A percentile compares a stretch with the other conserved stretches of the same genome.
Conservation (phyloP, 1,284 basidiomycete species). For the Ceratobasidium theobromae region DNA sequence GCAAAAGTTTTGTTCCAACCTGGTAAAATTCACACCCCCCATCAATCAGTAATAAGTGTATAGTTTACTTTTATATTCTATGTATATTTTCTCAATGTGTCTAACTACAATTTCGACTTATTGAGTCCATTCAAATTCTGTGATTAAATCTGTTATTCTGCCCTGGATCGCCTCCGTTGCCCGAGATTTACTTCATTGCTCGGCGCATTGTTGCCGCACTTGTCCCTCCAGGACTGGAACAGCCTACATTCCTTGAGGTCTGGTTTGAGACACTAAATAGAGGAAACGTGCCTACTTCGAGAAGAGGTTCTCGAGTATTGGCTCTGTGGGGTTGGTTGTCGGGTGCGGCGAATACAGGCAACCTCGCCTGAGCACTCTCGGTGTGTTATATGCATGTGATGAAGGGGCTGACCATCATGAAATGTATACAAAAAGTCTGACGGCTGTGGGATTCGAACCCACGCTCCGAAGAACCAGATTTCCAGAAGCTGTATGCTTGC, state of each 20-base stretch:
- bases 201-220: slow-evolving; percentile 24
- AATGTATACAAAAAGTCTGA: slow-evolving; percentile 1
- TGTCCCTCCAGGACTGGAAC: slow-evolving; percentile 32
- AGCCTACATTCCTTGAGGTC: slow-evolving; percentile 32
- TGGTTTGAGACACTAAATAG: slow-evolving; percentile 42
- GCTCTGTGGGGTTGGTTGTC: slow-evolving; percentile 59
- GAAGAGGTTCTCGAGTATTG: slow-evolving; percentile 68
- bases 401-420: no score
- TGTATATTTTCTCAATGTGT: no score
- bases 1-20: no score
- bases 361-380: slow-evolving; percentile 47
- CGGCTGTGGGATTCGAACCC: slow-evolving; percentile 36
- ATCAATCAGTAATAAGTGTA: no score
- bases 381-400: no score
- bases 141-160: no score
- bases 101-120: no score
- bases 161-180: slow-evolving; percentile 34
- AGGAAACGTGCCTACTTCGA: slow-evolving; percentile 52
- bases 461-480: slow-evolving; percentile 35
- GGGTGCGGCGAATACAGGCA: slow-evolving; percentile 37
- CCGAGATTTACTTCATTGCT: slow-evolving; percentile 35
- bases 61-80: no score
- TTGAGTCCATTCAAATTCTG: no score
- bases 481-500: no score
- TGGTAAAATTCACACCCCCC: no score